Evolutionary conservation across 2,329 filamentous ascomycete genomes (phyloP).

Genomic region (Diaporthe sp.): DNA sequence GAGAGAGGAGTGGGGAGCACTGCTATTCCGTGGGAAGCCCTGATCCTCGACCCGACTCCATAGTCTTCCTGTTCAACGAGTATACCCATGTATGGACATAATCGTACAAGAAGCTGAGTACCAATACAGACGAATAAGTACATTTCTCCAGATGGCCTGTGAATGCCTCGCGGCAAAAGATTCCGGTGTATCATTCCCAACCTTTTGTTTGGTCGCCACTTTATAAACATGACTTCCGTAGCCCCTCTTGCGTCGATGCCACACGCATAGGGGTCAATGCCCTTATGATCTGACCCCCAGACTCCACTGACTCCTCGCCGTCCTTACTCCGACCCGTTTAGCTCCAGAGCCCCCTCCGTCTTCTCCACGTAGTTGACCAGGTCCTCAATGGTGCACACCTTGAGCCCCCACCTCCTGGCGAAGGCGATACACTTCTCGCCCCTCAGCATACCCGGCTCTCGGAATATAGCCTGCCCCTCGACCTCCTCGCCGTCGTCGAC

Average conservation of each 20-base stretch:
- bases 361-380: constrained; percentile 84
- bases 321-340: constrained; percentile 55
- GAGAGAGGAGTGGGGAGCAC: neutral
- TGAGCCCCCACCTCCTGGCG: constrained; percentile 88
- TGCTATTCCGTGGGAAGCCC: neutral
- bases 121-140: constrained; percentile 7
- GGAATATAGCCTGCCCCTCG: constrained; percentile 74
- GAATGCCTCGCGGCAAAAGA: constrained; percentile 36
- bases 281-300: neutral
- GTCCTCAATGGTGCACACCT: constrained; percentile 95
- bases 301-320: too few species aligned
- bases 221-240: neutral
- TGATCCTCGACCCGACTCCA: neutral
- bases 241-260: neutral
- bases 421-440: constrained; percentile 90
- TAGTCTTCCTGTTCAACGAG: neutral
- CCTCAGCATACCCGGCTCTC: constrained; percentile 88
- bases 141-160: constrained; percentile 11
- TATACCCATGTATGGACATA: neutral
- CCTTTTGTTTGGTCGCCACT: neutral
- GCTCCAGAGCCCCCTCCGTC: constrained; percentile 73
- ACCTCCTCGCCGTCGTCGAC: constrained; percentile 87
- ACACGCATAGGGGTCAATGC: neutral
- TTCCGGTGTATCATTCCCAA: constrained; percentile 16
- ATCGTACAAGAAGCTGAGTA: constrained; percentile 1